Base-by-base conservation (phyloP, 148 eudicot species). In the Vaccinium corymbosum region DNA sequence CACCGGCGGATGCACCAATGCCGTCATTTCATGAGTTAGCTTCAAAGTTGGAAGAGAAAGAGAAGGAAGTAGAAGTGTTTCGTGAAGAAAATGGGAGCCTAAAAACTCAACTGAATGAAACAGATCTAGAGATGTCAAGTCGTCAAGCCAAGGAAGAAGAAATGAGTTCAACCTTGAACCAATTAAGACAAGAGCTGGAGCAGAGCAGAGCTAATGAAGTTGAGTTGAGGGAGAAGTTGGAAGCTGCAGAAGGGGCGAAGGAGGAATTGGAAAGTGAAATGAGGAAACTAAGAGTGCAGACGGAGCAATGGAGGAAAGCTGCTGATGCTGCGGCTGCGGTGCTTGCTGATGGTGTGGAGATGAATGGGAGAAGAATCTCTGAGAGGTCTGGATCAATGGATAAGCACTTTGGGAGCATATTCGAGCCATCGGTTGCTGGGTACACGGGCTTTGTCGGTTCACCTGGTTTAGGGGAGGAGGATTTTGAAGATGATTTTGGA, bases 241-340 rank as follows among this genome's bases (percentile, higher is more conserved):
- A 89, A 84, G 89, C 76, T 0, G 82, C 79, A 6, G 92, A 90
- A 84, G 89, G 78, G 8, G 92, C 85, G 29, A 94, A 89, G 79
- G 91, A 89, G 74, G 90, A 83, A 22, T 25, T 97, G 75, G 98
- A 94, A 85, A 52, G 56, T 1, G 99, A 97, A 90, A 94, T 95
- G 99, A 97, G 86, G 87, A 93, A 85, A 88, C 91, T 97, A 83
- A 94, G 92, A 49, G 94, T 97, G 13, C 99, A 94, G 82, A 94
- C 98, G 3, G 99, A 97, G 88, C 99, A 97, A 78, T 97, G 99
- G 99, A 90, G 97, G 80, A 97, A 97, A 85, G 99, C 99, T 0
- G 98, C 97, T 1, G 97, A 95, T 84, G 98, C 97, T 59, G 98
- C 98, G 22, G 98, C 98, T 1, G 83, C 92, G 7, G 91, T 95